Conservation (phyloP, 73 alveolate genomes). For the Symbiodinium natans region DNA sequence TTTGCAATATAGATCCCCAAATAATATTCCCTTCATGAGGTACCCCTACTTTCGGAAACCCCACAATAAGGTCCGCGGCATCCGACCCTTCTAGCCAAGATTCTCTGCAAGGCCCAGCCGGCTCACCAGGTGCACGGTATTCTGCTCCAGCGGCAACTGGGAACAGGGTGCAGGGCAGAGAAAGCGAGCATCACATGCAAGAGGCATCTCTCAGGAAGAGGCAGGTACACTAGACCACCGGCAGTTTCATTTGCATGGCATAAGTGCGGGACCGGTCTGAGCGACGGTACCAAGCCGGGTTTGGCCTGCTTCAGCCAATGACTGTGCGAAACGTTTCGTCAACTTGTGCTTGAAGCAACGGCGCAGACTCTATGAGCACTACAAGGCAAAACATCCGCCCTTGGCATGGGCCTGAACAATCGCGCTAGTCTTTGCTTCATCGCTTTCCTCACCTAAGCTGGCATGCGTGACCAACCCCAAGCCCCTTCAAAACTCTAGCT, state of each 20-base stretch:
- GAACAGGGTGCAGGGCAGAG: not conserved
- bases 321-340: too few relatives aligned
- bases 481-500: too few relatives aligned
- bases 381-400: not conserved
- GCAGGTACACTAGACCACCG: too few relatives aligned
- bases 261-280: not conserved
- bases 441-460: not conserved
- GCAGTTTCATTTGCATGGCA: too few relatives aligned
- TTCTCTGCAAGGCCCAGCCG: constrained; percentile 53
- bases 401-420: not conserved
- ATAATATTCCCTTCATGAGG: too few relatives aligned
- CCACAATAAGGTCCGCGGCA: too few relatives aligned
- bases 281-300: not conserved
- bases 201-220: too few relatives aligned
- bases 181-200: not conserved
- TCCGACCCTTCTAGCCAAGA: not conserved
- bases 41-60: not conserved
- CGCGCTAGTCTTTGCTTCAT: not conserved
- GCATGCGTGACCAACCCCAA: too few relatives aligned
- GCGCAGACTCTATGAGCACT: not conserved
- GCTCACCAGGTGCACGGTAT: constrained; percentile 65
- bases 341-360: not conserved
- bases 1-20: too few relatives aligned
- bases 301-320: too few relatives aligned
- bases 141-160: constrained; percentile 69